A percentile compares a stretch with the other conserved stretches of the same genome.
These are phyloP conservation scores for Cercospora sesami DNA, from an alignment of 2,329 filamentous ascomycete genomes.

Conservation along the genomic window DNA sequence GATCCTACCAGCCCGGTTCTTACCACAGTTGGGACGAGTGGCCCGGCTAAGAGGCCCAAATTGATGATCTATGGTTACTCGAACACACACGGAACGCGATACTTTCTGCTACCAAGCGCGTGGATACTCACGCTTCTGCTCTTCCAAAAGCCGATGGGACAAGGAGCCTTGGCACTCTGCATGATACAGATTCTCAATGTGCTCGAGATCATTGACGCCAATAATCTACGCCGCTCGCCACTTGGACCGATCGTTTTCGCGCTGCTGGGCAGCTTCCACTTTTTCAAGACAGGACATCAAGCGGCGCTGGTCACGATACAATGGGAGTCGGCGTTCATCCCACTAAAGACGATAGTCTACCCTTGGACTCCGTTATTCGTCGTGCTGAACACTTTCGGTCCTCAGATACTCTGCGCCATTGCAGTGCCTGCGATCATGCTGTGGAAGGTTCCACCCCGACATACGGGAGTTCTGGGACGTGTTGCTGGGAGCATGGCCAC, in stretches of 20 bases:
- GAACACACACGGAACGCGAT: slow-evolving; percentile 89
- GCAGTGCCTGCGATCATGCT: slow-evolving; percentile 78
- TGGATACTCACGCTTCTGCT: slow-evolving; percentile 75
- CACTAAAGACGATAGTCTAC: slow-evolving; percentile 77
- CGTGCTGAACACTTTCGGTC: slow-evolving; percentile 81
- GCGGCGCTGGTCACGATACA: slow-evolving; percentile 84
- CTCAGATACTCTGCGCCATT: slow-evolving; percentile 78
- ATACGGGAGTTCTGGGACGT: slow-evolving; percentile 62
- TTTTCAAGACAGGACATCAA: slow-evolving; percentile 97
- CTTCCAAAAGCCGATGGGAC: slow-evolving; percentile 92
- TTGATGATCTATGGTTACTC: slow-evolving; percentile 79
- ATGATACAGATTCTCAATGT: slow-evolving; percentile 85
- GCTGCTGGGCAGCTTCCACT: slow-evolving; percentile 89
- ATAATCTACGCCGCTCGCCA: slow-evolving; percentile 62
- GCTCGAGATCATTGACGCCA: slow-evolving; percentile 63
- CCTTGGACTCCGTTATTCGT: slow-evolving; percentile 86
- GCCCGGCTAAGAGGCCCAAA: slow-evolving; percentile 39
- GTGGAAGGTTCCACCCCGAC: slow-evolving; percentile 84
- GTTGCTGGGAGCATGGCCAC: slow-evolving; percentile 70
- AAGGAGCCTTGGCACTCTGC: slow-evolving; percentile 76
- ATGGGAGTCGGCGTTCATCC: slow-evolving; percentile 94
- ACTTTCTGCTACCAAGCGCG: slow-evolving; percentile 78
- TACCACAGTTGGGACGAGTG: slow-evolving; percentile 37
- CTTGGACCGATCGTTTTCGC: slow-evolving; percentile 83
- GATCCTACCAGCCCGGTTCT: slow-evolving; percentile 41